phyloP scores from a whole-genome alignment of 2,329 filamentous ascomycete genomes.

The Sporothrix globosa region DNA sequence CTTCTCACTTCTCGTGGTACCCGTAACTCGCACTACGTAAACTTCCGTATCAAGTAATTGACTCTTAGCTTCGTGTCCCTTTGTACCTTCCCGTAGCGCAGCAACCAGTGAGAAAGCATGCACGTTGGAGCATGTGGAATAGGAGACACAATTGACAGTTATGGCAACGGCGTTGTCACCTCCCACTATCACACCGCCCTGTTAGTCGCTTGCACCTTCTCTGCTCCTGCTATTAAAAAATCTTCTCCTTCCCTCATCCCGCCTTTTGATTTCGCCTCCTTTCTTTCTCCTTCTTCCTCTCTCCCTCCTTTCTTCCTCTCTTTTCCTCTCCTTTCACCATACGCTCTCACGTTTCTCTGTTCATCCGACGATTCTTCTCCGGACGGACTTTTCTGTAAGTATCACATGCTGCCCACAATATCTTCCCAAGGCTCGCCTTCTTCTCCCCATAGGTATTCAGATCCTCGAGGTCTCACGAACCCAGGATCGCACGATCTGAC shows the following conservation, averaged over 20 bases:
- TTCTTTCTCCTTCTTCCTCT: constrained; percentile 33
- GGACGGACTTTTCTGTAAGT: constrained; percentile 31
- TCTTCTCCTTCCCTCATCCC: constrained; percentile 27
- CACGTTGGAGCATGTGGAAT: neutral
- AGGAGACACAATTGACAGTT: neutral
- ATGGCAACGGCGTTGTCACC: constrained; percentile 12
- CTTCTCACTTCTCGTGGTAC: constrained; percentile 11
- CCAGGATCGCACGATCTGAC: neutral
- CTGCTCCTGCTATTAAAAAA: constrained; percentile 30
- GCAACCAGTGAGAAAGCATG: constrained; percentile 22
- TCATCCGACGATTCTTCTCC: constrained; percentile 32
- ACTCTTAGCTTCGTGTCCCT: neutral
- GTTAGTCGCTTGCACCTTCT: constrained; percentile 8
- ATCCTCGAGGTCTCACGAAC: too few species aligned
- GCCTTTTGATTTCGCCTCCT: constrained; percentile 22
- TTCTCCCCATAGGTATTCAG: neutral
- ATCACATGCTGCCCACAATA: neutral
- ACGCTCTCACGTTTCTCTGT: constrained; percentile 6
- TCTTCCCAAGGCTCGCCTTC: neutral
- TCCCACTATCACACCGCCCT: constrained; percentile 35
- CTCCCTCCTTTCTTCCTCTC: constrained; percentile 25
- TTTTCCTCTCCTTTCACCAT: constrained; percentile 19
- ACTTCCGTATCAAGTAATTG: constrained; percentile 25
- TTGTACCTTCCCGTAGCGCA: constrained; percentile 27
- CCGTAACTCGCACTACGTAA: constrained; percentile 14